Base-by-base conservation (phyloP, 1,284 basidiomycete genomes). In the Pseudozyma sp. region DNA sequence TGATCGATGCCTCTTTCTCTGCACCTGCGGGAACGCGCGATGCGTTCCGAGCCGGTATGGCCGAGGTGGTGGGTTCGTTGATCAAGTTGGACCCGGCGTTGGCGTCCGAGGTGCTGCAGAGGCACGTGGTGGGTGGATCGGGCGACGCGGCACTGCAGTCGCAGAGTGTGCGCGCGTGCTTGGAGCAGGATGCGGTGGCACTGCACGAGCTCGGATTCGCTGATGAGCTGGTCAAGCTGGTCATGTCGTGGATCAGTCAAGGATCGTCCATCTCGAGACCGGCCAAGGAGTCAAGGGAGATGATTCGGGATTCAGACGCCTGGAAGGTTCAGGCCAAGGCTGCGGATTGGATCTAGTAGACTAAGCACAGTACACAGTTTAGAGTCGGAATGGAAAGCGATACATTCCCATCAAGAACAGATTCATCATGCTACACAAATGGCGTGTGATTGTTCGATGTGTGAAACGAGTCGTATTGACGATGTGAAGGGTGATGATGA, bases 1-100 rank as follows among this genome's bases (percentile, higher is more conserved):
- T 98, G 37, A 88, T 94, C 4, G 86, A 88, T 13, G 92, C 94
- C 56, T 89, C 93, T 0, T 96, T 96, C 87, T 88, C 63, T 14
- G 66, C 74, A 0, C 35, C 50, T 9, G 55, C 52, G 10, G 51
- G 48, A 13, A 49, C 78, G 55, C 79, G 89, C 30, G 89, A 89
- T 2, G 89, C 92, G 0, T 85, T 96, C 44, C 89, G 91, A 0
- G 60, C 78, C 35, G 85, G 88, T 54, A 89, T 90, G 76, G 87
- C 90, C 0, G 88, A 91, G 11, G 85, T 89, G 5, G 88, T 95
- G 31, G 88, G 88, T 55, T 87, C 90, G 6, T 86, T 94, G 51
- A 87, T 94, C 56, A 88, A 89, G 90, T 59, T 74, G 16, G 68
- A 75, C 37, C 14, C 50, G 5, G 35, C 24, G 7, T 8, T 75